Evolutionary conservation across 2,329 filamentous ascomycete genomes (phyloP), one percentile per base, ranked within the genome.

Genomic region (Alternaria dauci): DNA sequence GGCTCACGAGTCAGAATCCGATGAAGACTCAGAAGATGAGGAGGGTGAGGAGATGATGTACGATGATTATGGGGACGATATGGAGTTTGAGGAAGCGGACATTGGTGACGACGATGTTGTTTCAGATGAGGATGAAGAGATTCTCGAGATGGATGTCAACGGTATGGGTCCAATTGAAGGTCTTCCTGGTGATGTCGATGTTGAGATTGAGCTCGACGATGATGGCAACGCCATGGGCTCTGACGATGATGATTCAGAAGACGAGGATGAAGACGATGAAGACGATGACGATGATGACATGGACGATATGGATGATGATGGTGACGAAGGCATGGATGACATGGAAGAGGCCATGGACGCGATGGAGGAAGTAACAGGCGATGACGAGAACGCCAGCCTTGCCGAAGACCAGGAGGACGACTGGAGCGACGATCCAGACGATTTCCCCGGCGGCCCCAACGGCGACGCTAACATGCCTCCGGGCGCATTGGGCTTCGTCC

Each of bases 81-180:
- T 97, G 88, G 92, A 96, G 55, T 97, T 96, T 71, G 91, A 94
- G 65, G 93, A 93, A 39, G 70, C 57, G 20, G 92, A 93, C 25
- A 86, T 91, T 71, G 91, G 89, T 0, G 74, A 76, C 23, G 73
- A 76, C 72, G 92, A 92, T 59, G 91, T 94, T 58, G 89, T 97
- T 59, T 97, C 94, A 71, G 94, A 97, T 66, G 94, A 96, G 41
- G 88, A 94, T 67, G 93, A 93, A 32, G 93, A 93, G 25, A 86
- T 91, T 73, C 96, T 72, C 92, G 96, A 62, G 85, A 91, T 64
- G 92, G 91, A 91, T 28, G 85, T 93, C 52, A 89, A 89, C 62
- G 91, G 89, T 39, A 94, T 96, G 85, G 94, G 93, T 6, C 84
- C 84, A 11, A 86, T 89, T 51, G 87, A 89, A 81, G 87, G 87